Base-by-base conservation (phyloP, 495 filamentous ascomycete species). In the Penicillium cosmopolitanum region DNA sequence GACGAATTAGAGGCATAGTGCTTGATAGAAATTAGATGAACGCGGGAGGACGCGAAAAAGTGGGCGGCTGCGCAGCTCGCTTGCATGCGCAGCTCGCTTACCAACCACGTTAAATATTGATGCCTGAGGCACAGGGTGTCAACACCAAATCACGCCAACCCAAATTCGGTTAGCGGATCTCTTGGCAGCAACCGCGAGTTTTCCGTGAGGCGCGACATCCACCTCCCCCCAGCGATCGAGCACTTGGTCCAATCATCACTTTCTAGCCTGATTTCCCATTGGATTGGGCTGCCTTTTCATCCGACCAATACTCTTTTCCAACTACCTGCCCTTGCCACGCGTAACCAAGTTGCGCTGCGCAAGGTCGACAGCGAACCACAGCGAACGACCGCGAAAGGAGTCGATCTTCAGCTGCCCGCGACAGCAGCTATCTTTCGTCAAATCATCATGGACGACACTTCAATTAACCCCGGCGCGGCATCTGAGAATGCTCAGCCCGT, bases 361-460 rank as follows among this genome's bases (percentile, higher is more conserved):
- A 51, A 58, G 38, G 55, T 42, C n/a, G 23, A 50, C 50, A 48
- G 56, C 52, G 36, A 59, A 63, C 61, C 56, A 68, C 53, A 48
- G 56, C 52, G 36, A 59, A 63, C 61, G 57, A 68, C 53, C 55
- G 66, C 62, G 65, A 44, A 65, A 72, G 65, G 66, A 71, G 68
- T 71, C 67, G 61, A 66, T 68, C 67, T 59, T 68, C 72, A 65
- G 61, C 66, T 68, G 62, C 63, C 62, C 64, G 74, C 75, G 69
- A 74, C 69, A 62, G 62, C 70, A 58, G 58, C 63, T 59, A 64
- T 63, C 57, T 65, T 68, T 56, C 38, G 54, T 42, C 55, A 56
- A 65, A 56, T 56, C 63, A 77, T 57, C 54, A 79, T 79, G 77
- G 77, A 79, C 53, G 77, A 77, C 18, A 71, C 62, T 50, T 60